These are phyloP conservation scores for Monilinia laxa DNA, from an alignment of 2,329 filamentous ascomycete genomes.

Conservation along the genomic window DNA sequence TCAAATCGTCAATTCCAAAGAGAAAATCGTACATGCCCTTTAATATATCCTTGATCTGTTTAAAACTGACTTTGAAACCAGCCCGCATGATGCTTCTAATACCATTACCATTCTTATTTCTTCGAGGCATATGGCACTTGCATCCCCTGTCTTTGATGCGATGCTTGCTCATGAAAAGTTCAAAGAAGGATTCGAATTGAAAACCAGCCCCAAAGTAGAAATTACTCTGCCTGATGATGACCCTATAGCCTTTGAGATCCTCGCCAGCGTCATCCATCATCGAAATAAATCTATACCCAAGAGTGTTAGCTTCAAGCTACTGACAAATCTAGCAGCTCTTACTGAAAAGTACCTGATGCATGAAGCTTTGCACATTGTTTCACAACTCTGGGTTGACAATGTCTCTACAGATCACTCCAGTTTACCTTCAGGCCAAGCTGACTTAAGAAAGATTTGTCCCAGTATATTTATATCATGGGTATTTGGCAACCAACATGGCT, in stretches of 20 bases:
- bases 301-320: background rate
- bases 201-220: background rate
- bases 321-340: background rate
- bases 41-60: background rate
- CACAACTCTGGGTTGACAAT: background rate
- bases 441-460: background rate
- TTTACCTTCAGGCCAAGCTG: too few species aligned
- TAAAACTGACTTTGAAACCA: background rate
- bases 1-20: background rate
- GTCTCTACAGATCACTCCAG: too few species aligned
- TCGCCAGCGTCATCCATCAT: background rate
- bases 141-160: conserved; percentile 7
- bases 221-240: conserved; percentile 14
- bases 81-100: background rate
- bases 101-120: conserved; percentile 14
- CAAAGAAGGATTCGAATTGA: background rate
- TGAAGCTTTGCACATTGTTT: background rate
- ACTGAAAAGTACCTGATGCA: background rate
- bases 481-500: background rate
- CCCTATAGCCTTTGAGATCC: conserved; percentile 2
- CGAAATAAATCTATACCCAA: background rate
- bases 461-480: background rate
- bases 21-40: background rate
- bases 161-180: background rate
- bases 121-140: conserved; percentile 13